phyloP scores from a whole-genome alignment of 2,329 filamentous ascomycete species.

The Sclerotiophoma versabilis region DNA sequence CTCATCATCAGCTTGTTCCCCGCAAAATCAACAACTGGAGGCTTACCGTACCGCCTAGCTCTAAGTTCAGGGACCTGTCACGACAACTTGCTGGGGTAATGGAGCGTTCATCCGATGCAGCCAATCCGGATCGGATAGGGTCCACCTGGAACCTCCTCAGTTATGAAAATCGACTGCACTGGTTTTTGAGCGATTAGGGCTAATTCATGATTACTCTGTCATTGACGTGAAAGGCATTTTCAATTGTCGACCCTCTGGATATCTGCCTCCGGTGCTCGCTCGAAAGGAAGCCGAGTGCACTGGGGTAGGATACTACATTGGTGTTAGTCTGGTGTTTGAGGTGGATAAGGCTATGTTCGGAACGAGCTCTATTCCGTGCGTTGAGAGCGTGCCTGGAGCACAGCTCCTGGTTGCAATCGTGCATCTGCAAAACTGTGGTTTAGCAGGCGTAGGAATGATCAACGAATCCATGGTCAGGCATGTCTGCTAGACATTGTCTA shows the following conservation, averaged over 20 bases:
- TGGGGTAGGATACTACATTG: conserved; percentile 26
- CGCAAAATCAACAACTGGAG: conserved; percentile 23
- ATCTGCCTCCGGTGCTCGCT: conserved; percentile 37
- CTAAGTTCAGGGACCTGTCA: conserved; percentile 13
- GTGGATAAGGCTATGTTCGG: conserved; percentile 19
- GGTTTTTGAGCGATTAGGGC: not conserved
- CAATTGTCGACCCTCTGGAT: conserved; percentile 5
- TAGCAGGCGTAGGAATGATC: not conserved
- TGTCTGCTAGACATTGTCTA: conserved; percentile 12
- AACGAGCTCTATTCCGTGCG: conserved; percentile 13
- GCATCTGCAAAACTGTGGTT: not conserved
- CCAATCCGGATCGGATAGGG: conserved; percentile 27
- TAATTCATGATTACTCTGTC: not conserved
- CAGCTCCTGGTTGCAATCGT: not conserved
- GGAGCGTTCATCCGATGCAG: conserved; percentile 37
- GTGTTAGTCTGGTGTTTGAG: conserved; percentile 28
- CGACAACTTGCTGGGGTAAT: conserved; percentile 28
- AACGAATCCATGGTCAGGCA: conserved; percentile 7
- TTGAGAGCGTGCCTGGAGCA: conserved; percentile 3
- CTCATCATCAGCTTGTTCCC: conserved; percentile 23
- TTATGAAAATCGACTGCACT: not conserved
- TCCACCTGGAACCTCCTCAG: conserved; percentile 6
- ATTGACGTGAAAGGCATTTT: not conserved
- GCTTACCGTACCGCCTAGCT: conserved; percentile 16
- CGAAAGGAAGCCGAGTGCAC: conserved; percentile 45